Evolutionary conservation across 352 stramenopile species (phyloP), one percentile per base, ranked within the genome.

Genomic region (Phytophthora sp.): DNA sequence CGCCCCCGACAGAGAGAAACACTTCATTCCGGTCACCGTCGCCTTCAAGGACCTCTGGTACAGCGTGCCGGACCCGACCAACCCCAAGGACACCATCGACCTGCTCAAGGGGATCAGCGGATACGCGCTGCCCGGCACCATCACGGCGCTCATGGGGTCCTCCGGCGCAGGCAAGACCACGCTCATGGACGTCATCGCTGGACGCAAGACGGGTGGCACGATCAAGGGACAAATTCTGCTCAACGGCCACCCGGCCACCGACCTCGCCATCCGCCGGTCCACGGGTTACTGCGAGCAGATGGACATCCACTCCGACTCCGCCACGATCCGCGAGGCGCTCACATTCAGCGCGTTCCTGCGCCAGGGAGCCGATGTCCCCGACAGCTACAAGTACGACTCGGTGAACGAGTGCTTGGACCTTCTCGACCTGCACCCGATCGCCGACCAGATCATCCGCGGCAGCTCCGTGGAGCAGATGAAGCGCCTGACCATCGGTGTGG

Each of bases 311-410:
- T n/a, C n/a, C n/a, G n/a, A n/a, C n/a, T n/a, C n/a, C n/a, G n/a
- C n/a, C n/a, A 98, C 94, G 0, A 82, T 94, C 12, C 78, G 89
- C 13, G 94, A 98, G 26, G 39, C 53, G n/a, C n/a, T n/a, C n/a
- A n/a, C n/a, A n/a, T n/a, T n/a, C n/a, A n/a, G n/a, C n/a, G n/a
- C n/a, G n/a, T n/a, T n/a, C n/a, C n/a, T n/a, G n/a, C n/a, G n/a
- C n/a, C n/a, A n/a, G n/a, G n/a, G n/a, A n/a, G n/a, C 38, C 21
- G 49, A 74, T 21, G 54, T 74, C 1, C 60, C 97, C 0, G 60
- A 66, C 34, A 70, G 52, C 23, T 24, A 48, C 35, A 68, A n/a
- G n/a, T n/a, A n/a, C n/a, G n/a, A n/a, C n/a, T n/a, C n/a, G n/a
- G 61, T 69, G 46, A 65, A 61, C 21, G 61, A 69, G 35, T 63